Evolutionary conservation across 2,329 filamentous ascomycete genomes (phyloP), one percentile per base, ranked within the genome.

Genomic region (Alternaria ventricosa): DNA sequence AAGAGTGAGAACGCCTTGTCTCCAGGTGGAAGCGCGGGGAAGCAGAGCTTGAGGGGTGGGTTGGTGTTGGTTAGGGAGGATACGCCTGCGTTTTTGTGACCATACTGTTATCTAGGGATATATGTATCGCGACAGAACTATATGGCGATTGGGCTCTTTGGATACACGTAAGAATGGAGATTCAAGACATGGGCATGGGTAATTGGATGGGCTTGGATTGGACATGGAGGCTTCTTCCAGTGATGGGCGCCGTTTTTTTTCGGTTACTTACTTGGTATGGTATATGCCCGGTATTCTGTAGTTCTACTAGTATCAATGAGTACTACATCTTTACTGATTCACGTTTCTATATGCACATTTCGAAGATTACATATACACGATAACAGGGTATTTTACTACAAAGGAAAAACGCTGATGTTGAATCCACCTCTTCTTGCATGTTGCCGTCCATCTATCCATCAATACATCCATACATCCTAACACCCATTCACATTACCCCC

Each of bases 31-130:
- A 55, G 45, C 25, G 13, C 43, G 8, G 44, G 20, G 0, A 65
- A 60, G 44, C 53, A 57, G 11, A 58, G 64, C 6, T 45, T 58
- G 11, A 58, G 64, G 10, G 66, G 60, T 5, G 63, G 59, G 1
- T 6, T 64, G 36, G 49, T 23, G 11, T 56, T 72, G 46, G 57
- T 61, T 1, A 69, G 68, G 56, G 71, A 72, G 55, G 71, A 73
- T 60, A 73, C 71, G 6, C 70, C 71, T 3, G 71, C 71, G 55
- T 73, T 73, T 30, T 47, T 73, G 28, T 73, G 56, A 68, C 20
- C 7, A n/a, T 1, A 22, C 12, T 8, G 5, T 41, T 41, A 41
- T 41, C 2, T 41, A 41, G 36, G 18, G 15, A 15, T 51, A 51
- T 33, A 2, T 30, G 47, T 13, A 51, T 9, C 18, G 18, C 36